Percentiles rank a stretch among this genome's conserved stretches.
Conservation (phyloP, 2,329 filamentous ascomycete genomes). For the Aureobasidium musti region DNA sequence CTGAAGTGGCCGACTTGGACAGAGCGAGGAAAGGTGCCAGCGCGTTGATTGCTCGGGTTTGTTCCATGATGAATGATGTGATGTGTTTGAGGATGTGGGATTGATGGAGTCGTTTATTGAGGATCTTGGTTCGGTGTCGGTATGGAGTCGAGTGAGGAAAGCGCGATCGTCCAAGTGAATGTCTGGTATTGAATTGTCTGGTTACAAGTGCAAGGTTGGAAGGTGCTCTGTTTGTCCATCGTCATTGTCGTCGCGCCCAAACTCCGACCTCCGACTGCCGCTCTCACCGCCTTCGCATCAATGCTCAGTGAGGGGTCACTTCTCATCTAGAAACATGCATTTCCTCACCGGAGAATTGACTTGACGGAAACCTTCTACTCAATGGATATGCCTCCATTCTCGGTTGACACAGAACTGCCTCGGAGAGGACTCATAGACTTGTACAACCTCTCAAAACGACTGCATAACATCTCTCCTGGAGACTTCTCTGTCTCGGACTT, state of each 20-base stretch:
- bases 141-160: background rate
- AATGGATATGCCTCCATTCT: no score
- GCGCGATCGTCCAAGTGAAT: background rate
- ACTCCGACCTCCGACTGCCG: constrained; percentile 21
- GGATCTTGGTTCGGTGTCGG: background rate
- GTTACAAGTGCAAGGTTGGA: background rate
- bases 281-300: background rate
- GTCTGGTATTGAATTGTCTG: background rate
- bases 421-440: no score
- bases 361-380: background rate
- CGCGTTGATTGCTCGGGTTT: constrained; percentile 62
- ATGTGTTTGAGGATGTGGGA: background rate
- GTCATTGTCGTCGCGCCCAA: constrained; percentile 16
- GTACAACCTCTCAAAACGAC: no score
- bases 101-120: background rate
- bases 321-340: background rate
- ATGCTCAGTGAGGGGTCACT: background rate
- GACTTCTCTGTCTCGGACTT: background rate
- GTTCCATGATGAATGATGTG: constrained; percentile 62
- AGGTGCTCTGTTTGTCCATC: constrained; percentile 22
- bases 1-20: constrained; percentile 79
- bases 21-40: constrained; percentile 86
- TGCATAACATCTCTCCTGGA: background rate
- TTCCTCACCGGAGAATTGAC: background rate
- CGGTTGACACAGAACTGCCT: no score